Evolutionary conservation across 352 stramenopile species (phyloP), one percentile per base, ranked within the genome.

Genomic region (Pythium dissotocum): DNA sequence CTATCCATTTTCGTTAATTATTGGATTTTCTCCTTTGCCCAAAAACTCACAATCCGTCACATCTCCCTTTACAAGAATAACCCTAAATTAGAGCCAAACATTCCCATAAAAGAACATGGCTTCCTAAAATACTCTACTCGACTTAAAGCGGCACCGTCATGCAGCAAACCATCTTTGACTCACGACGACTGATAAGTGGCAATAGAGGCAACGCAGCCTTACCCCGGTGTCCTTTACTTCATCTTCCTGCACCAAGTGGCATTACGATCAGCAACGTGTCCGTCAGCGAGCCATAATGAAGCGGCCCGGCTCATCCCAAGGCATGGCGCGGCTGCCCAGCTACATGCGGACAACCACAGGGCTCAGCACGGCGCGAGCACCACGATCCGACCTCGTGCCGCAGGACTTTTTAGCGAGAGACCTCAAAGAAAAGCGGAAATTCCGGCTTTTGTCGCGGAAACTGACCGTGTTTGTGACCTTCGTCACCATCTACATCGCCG

Each of bases 361-460:
- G 21, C 64, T 72, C 6, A 13, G n/a, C n/a, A 64, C 61, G 13
- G 54, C 74, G 5, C 67, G 60, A 32, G 57, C 48, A 10, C n/a
- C 40, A 55, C 73, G 71, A 14, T 49, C 70, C 1, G 51, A 60
- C 2, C 57, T 66, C 16, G 77, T 87, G 32, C 83, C 83, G 1
- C 73, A 80, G 8, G 72, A 77, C 2, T 91, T 91, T 54, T 61
- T 91, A 48, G 58, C 86, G 7, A 72, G 80, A 38, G 80, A 88
- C 24, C 76, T 90, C 60, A 83, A 86, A 55, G 81, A 90, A 40
- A 90, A 91, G 59, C 81, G 83, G 58, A 88, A 90, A 48, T 89
- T 90, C 61, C 76, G 83, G 7, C 55, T 89, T 13, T 69, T 91
- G 5, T 85, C 81, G 14, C 73, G 83, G 46, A 90, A 91, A 46